Evolutionary conservation across 345 rosid species (phyloP).

Genomic region (Eucalyptus regnans): DNA sequence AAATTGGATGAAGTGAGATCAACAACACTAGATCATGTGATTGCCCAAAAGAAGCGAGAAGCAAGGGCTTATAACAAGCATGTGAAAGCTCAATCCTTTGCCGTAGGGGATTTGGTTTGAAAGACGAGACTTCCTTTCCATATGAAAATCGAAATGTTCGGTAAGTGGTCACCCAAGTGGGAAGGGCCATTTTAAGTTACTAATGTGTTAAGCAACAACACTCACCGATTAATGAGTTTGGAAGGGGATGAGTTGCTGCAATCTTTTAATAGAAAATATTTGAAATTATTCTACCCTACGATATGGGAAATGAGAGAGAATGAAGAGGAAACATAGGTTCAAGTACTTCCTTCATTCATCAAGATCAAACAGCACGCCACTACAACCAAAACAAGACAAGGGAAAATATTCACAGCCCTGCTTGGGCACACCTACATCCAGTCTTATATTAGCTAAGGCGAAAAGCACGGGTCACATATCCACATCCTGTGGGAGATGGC

Average conservation of each 20-base stretch:
- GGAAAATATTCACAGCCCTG: no score
- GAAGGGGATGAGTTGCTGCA: rapidly evolving
- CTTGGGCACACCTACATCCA: no score
- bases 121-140: not conserved
- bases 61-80: not conserved
- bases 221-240: rapidly evolving
- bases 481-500: no score
- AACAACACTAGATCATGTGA: not conserved
- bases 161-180: not conserved
- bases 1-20: not conserved
- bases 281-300: no score
- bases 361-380: no score
- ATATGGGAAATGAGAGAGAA: no score
- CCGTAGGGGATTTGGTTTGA: not conserved
- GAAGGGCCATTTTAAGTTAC: not conserved
- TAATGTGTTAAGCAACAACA: rapidly evolving
- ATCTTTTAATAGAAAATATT: not conserved
- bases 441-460: no score
- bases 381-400: no score
- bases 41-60: not conserved
- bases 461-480: no score
- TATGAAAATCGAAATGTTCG: rapidly evolving
- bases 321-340: no score
- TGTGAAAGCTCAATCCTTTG: not conserved
- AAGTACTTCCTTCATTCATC: no score